Conservation (phyloP, 257 asterid genomes). For the Plantago ovata region DNA sequence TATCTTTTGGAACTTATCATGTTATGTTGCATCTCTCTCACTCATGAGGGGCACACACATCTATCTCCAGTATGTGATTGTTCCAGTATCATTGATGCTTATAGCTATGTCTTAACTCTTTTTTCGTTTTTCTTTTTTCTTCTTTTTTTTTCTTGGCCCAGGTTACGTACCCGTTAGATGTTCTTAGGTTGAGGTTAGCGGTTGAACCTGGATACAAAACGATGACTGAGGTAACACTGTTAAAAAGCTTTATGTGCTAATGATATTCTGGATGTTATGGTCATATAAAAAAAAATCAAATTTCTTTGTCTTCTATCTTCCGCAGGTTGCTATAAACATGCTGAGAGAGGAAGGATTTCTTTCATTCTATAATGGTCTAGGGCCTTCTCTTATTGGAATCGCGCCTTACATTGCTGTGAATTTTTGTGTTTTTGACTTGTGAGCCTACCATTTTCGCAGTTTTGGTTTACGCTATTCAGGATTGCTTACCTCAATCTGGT, state of each 20-base stretch:
- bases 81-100: not conserved
- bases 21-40: no score
- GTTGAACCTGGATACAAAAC: conserved; percentile 85
- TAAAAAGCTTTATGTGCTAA: not conserved
- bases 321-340: conserved; percentile 86
- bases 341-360: conserved; percentile 85
- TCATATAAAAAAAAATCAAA: conserved; percentile 1
- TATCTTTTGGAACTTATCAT: no score
- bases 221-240: conserved; percentile 68
- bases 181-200: conserved; percentile 86
- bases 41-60: no score
- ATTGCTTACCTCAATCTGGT: not conserved
- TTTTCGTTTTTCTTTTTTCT: not conserved
- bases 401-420: conserved; percentile 95
- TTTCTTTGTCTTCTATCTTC: conserved; percentile 22
- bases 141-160: conserved; percentile 31
- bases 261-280: not conserved
- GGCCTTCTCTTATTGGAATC: conserved; percentile 93
- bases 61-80: no score
- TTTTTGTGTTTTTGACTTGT: conserved; percentile 97
- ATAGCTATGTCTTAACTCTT: not conserved
- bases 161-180: conserved; percentile 92
- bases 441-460: conserved; percentile 46
- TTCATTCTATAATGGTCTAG: conserved; percentile 86
- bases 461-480: conserved; percentile 15